phyloP scores from a whole-genome alignment of 768 basidiomycete species.

The Tulasnella sp. region DNA sequence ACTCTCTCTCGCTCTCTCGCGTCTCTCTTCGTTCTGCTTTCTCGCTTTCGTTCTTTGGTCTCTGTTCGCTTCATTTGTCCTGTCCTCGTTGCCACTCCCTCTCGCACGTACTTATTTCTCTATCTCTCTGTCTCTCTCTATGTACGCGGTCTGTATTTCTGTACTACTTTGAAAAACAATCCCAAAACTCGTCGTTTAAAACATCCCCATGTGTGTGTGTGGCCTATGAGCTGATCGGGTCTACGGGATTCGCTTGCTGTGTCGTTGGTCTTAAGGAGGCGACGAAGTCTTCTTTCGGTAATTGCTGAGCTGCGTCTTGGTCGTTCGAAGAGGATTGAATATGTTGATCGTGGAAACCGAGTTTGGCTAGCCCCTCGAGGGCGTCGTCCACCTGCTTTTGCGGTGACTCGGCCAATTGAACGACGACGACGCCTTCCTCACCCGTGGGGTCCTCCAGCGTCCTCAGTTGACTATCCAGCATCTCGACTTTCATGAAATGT shows the following conservation, averaged over 20 bases:
- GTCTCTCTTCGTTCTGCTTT: background rate
- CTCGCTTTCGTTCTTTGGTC: background rate
- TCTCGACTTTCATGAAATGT: constrained; percentile 74
- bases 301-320: background rate
- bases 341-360: constrained; percentile 2
- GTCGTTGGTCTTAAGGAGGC: background rate
- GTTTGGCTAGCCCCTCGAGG: constrained; percentile 27
- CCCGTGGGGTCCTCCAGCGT: constrained; percentile 56
- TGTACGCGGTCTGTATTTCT: background rate
- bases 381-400: constrained; percentile 44
- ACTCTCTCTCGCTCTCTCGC: background rate
- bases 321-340: background rate
- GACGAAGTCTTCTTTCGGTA: background rate
- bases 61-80: background rate
- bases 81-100: background rate
- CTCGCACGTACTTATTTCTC: background rate
- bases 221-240: background rate
- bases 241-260: background rate
- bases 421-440: constrained; percentile 55
- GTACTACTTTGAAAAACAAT: background rate
- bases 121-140: background rate
- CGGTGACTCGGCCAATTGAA: constrained; percentile 40
- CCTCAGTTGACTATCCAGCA: constrained; percentile 69
- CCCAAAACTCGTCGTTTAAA: background rate
- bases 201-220: background rate